Base-by-base conservation (phyloP, 768 basidiomycete species). In the Leccinellum rugosiceps region DNA sequence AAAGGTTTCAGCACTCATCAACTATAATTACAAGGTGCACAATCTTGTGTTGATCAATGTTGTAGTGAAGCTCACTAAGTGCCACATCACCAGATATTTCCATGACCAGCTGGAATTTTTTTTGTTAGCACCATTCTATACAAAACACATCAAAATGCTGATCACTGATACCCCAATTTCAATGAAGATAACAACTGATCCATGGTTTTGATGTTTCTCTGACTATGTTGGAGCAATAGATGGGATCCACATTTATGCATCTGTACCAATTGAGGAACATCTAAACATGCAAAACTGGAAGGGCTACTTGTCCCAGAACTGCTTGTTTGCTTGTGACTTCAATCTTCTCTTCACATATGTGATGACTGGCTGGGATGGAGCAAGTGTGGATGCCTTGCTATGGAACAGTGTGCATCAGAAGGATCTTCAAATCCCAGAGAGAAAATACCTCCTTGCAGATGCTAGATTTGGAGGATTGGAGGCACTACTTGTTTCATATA, bases 231-330 rank as follows among this genome's bases (percentile, higher is more conserved):
- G 64, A 4, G 53, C 56, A 45, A 41, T 41, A 41, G 38, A 41
- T 8, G 38, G n/a, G 6, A 41, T 15, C 3, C 38, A 41, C n/a
- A 41, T 58, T 13, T 38, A 2, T 11, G 58, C 26, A 2, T 53
- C 54, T 11, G 34, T 44, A 3, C 48, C 15, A 3, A 9, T 23
- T 3, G 44, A 50, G 8, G 57, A 62, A 1, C 61, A 62, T 11
- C n/a, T 19, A 0, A 21, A 55, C 10, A 59, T 64, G 55, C 19
- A 34, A 1, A 65, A 67, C 25, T 28, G 11, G 11, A 63, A 67
- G 31, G 62, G 65, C 2, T 50, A 11, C 2, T 15, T 67, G 3
- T 62, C 59, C 0, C 65, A 67, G n/a, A 68, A 68, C 9, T 63
- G 56, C 6, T 52, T 68, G 0, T 65, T 65, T 6, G 7, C 52